Evolutionary conservation across 768 basidiomycete species (phyloP), one percentile per base, ranked within the genome.

Genomic region (Naganishia vishniacii): DNA sequence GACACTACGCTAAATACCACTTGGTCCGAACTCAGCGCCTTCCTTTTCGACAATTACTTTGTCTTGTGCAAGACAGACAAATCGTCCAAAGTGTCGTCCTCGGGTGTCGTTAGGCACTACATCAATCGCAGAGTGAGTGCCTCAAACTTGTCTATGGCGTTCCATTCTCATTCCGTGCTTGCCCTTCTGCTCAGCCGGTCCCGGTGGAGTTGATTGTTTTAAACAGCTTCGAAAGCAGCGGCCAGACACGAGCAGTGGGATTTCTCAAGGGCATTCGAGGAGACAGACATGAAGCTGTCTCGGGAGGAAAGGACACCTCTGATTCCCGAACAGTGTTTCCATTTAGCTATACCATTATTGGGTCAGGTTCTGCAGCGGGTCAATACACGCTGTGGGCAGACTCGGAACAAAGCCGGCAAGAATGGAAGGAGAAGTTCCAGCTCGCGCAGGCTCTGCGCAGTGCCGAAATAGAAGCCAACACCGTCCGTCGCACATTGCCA

Each of bases 11-110:
- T 91, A 67, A 87, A 88, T 42, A 65, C 71, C 67, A 88, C 87
- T 44, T 94, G 91, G 89, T 86, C 84, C 46, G 92, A 97, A 76
- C 82, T 94, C 7, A 88, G 86, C 67, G 87, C 94, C 8, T 81
- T 97, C 59, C 80, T 99, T 2, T 95, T 99, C 70, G 95, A 99
- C 77, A 91, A 98, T 71, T 99, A 97, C 70, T 77, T 91, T 91
- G 65, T 77, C 89, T 37, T 32, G 42, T 37, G 28, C 48, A 44
- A 63, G 32, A 51, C 51, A 28, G 47, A 70, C 1, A 88, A 87
- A 69, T 87, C 88, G 23, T 53, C 51, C 29, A 44, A 59, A 44
- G 40, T 41, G 65, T 0, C 72, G 84, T 13, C 85, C 81, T 0
- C 88, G 7, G 53, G 53, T 18, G 40, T 56, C 15, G 53, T 34